Conservation (phyloP, 805 yeast species). For the Phaffomyces thermotolerans region DNA sequence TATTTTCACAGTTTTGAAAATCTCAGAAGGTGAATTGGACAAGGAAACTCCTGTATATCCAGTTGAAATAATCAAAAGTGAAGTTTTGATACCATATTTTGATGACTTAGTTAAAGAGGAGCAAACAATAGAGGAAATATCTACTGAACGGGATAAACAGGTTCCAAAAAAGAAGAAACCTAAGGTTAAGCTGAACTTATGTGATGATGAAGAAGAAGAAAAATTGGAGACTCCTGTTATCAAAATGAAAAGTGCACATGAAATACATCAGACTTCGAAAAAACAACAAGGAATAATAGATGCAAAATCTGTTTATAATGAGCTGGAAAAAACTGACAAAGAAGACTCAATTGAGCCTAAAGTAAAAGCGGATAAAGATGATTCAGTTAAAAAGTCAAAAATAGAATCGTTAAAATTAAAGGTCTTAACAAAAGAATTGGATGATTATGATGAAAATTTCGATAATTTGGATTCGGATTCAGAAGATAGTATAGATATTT, state of each 20-base stretch:
- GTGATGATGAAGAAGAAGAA: conserved; percentile 21
- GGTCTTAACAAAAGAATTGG: neutral
- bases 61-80: conserved; percentile 32
- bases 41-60: conserved; percentile 46
- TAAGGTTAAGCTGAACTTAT: conserved; percentile 28
- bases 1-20: conserved; percentile 43
- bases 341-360: conserved; percentile 1
- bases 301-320: neutral
- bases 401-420: conserved; percentile 9
- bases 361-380: neutral
- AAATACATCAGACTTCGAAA: conserved; percentile 9
- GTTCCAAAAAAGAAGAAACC: conserved; percentile 25
- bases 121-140: neutral
- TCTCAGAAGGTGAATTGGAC: conserved; percentile 41
- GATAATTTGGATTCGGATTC: conserved; percentile 18
- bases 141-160: neutral
- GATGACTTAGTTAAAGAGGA: conserved; percentile 28
- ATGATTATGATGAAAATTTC: conserved; percentile 15
- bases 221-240: conserved; percentile 26
- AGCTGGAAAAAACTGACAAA: conserved; percentile 6
- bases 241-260: conserved; percentile 39
- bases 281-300: neutral
- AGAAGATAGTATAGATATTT: conserved; percentile 16
- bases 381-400: neutral
- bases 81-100: conserved; percentile 43